Evolutionary conservation across 1,139 yeast genomes (phyloP).

Genomic region (Scheffersomyces insectosa): DNA sequence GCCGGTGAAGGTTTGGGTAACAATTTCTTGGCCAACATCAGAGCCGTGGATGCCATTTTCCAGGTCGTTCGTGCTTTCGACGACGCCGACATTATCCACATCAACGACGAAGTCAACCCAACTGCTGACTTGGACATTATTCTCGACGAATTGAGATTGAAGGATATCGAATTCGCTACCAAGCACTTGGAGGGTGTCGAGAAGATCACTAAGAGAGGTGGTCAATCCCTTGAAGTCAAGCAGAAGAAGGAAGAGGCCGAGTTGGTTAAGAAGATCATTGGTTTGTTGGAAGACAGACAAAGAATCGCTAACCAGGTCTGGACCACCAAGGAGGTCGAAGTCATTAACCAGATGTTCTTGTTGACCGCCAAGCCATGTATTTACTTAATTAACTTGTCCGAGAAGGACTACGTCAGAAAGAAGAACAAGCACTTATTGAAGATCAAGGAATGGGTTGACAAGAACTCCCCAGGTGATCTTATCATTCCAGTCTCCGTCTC

Average conservation of each 20-base stretch:
- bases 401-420: conserved; percentile 92
- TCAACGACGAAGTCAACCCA: conserved; percentile 98
- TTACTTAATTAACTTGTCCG: conserved; percentile 90
- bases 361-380: conserved; percentile 96
- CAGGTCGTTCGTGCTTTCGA: conserved; percentile 98
- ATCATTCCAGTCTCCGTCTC: conserved; percentile 93
- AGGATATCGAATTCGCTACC: conserved; percentile 93
- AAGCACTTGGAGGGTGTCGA: conserved; percentile 87
- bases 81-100: conserved; percentile 96
- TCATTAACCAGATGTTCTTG: conserved; percentile 81
- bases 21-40: conserved; percentile 93
- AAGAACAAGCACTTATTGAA: conserved; percentile 91
- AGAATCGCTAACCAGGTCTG: conserved; percentile 91
- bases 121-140: conserved; percentile 92
- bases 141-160: conserved; percentile 87
- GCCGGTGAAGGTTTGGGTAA: conserved; percentile 99
- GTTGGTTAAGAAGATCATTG: conserved; percentile 74
- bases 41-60: conserved; percentile 97
- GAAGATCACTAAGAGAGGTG: conserved; percentile 89
- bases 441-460: conserved; percentile 97
- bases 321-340: conserved; percentile 88
- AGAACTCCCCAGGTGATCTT: conserved; percentile 89
- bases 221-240: conserved; percentile 93
- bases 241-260: conserved; percentile 90
- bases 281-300: conserved; percentile 75